Percentiles rank a stretch among this genome's conserved stretches.
These are phyloP conservation scores for Ceratobasidium sp. DNA, from an alignment of 1,284 basidiomycete genomes.

Conservation along the genomic window DNA sequence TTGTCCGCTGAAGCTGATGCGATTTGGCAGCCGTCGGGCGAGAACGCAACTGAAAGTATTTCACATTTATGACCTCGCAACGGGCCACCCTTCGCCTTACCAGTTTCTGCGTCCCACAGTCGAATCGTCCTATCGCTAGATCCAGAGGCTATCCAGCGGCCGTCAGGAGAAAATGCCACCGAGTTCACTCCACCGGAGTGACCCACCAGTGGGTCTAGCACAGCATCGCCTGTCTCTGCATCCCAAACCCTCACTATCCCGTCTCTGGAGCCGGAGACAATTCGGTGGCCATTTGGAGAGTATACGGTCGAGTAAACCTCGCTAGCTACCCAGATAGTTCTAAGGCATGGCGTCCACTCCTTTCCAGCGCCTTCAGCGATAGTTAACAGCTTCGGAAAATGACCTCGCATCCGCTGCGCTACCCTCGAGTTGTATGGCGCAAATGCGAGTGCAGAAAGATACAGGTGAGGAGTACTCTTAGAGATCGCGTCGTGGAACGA, in stretches of 20 bases:
- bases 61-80: no score
- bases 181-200: not conserved
- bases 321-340: not conserved
- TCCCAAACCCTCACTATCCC: slow-evolving; percentile 40
- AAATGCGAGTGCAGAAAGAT: slow-evolving; percentile 6
- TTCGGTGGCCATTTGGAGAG: slow-evolving; percentile 33
- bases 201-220: not conserved
- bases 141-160: slow-evolving; percentile 39
- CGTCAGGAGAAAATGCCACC: slow-evolving; percentile 44
- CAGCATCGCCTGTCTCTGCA: not conserved
- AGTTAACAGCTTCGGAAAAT: not conserved
- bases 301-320: not conserved
- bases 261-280: slow-evolving; percentile 24
- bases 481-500: not conserved
- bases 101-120: slow-evolving; percentile 37
- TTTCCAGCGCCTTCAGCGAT: not conserved
- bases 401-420: not conserved
- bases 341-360: not conserved
- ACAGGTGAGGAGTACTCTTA: not conserved
- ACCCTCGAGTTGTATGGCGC: not conserved
- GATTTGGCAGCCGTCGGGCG: no score
- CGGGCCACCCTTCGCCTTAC: not conserved
- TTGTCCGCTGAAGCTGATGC: no score
- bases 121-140: slow-evolving; percentile 42
- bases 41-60: no score